phyloP scores from a whole-genome alignment of 75 land plant genomes.

The Picea glauca region DNA sequence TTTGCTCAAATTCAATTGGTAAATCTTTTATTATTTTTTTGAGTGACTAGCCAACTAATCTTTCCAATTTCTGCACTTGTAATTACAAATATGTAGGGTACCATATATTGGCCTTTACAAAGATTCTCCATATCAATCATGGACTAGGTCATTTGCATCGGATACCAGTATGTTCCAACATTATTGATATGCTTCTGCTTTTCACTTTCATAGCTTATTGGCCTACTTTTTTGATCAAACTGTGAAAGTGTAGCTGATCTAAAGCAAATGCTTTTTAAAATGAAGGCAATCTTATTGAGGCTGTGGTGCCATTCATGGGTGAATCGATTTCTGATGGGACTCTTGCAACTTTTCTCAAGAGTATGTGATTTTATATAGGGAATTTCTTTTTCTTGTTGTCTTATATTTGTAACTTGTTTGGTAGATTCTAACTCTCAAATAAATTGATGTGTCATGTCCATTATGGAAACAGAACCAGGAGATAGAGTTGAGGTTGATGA shows the following conservation, averaged over 20 bases:
- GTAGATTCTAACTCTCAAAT: slow-evolving; percentile 1
- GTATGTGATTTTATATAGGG: slow-evolving; percentile 32
- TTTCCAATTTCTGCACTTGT: not conserved
- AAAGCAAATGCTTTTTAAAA: not conserved
- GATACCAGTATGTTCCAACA: slow-evolving; percentile 25
- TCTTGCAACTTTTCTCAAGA: slow-evolving; percentile 71
- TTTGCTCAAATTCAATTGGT: not conserved
- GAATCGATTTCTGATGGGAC: slow-evolving; percentile 92
- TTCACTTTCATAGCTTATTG: not conserved
- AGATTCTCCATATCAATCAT: slow-evolving; percentile 14
- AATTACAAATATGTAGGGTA: slow-evolving; percentile 25
- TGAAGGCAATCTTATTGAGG: slow-evolving; percentile 71
- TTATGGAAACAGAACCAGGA: slow-evolving; percentile 61
- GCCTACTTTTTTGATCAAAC: not conserved
- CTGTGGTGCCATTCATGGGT: slow-evolving; percentile 92
- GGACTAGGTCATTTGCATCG: slow-evolving; percentile 49
- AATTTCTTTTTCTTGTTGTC: not conserved
- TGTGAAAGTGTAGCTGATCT: not conserved
- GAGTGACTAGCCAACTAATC: not conserved
- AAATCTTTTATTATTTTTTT: not conserved
- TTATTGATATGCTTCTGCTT: not conserved
- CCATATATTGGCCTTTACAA: slow-evolving; percentile 9
- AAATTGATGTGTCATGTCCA: not conserved
- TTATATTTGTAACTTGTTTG: not conserved
- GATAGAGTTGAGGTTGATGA: slow-evolving; percentile 86